Conservation (phyloP, 2,329 filamentous ascomycete species). For the Stenocarpella maydis region DNA sequence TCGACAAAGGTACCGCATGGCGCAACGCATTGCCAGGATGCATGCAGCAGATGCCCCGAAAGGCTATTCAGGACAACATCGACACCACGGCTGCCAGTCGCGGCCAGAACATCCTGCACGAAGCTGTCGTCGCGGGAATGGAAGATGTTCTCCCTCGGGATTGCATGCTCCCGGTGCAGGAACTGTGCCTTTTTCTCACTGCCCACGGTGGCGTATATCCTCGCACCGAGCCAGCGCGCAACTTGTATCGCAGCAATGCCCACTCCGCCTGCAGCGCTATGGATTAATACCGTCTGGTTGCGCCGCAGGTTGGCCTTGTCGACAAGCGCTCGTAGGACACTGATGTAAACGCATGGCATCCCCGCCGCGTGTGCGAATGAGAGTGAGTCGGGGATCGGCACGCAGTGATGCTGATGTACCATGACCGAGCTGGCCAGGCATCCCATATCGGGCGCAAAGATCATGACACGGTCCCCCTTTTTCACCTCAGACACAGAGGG, state of each 20-base stretch:
- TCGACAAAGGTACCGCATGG: conserved; percentile 30
- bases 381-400: conserved; percentile 11
- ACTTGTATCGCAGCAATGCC: conserved; percentile 40
- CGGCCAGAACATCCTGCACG: conserved; percentile 37
- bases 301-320: conserved; percentile 41
- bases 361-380: conserved; percentile 9
- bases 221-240: too few relatives aligned
- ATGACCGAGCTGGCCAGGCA: not conserved
- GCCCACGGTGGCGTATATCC: conserved; percentile 45
- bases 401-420: not conserved
- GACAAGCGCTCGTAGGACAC: conserved; percentile 35
- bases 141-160: conserved; percentile 43
- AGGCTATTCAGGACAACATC: conserved; percentile 1
- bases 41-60: conserved; percentile 37
- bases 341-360: conserved; percentile 18
- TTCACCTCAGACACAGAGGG: too few relatives aligned
- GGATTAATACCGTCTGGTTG: conserved; percentile 41
- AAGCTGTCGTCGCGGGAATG: conserved; percentile 41
- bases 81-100: conserved; percentile 31
- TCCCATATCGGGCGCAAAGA: not conserved
- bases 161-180: conserved; percentile 40
- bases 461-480: conserved; percentile 24
- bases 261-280: conserved; percentile 40
- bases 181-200: conserved; percentile 42
- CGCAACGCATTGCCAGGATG: conserved; percentile 35